Percentiles rank a stretch among this genome's conserved stretches.
Conservation (phyloP, 768 basidiomycete species). For the Mycena floridula region DNA sequence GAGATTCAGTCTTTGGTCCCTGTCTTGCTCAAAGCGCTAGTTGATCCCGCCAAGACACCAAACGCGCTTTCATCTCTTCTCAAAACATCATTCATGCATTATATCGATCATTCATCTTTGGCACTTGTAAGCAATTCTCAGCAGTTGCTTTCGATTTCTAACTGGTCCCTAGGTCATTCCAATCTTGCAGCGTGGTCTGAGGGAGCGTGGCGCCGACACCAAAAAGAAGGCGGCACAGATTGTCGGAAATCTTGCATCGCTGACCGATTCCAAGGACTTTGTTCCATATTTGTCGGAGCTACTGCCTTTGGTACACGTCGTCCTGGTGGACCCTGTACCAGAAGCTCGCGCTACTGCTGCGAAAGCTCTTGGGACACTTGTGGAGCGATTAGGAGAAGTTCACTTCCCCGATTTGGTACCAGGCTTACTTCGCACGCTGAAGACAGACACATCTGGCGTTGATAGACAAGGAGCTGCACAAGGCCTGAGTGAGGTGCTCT, state of each 20-base stretch:
- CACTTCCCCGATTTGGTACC: constrained; percentile 96
- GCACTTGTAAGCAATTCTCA: constrained; percentile 59
- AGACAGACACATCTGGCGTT: constrained; percentile 90
- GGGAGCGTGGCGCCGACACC: constrained; percentile 87
- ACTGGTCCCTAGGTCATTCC: constrained; percentile 70
- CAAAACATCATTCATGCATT: constrained; percentile 95
- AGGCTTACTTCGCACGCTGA: constrained; percentile 79
- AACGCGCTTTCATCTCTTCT: constrained; percentile 80
- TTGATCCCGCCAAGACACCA: constrained; percentile 89
- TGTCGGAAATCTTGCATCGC: constrained; percentile 91
- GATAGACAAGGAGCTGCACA: constrained; percentile 98
- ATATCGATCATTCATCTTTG: constrained; percentile 94
- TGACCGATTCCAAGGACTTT: constrained; percentile 88
- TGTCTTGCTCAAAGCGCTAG: constrained; percentile 86
- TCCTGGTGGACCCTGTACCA: constrained; percentile 94
- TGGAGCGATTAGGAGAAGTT: constrained; percentile 89
- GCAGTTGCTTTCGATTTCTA: not conserved
- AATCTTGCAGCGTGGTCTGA: constrained; percentile 88
- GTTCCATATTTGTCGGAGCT: constrained; percentile 89
- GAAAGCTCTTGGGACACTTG: constrained; percentile 92
- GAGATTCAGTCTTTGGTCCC: constrained; percentile 92
- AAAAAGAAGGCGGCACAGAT: constrained; percentile 97
- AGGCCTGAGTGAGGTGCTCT: constrained; percentile 90
- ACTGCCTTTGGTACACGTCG: constrained; percentile 85
- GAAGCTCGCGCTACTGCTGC: constrained; percentile 97